Evolutionary conservation across 73 alveolate genomes (phyloP), one percentile per base, ranked within the genome.

Genomic region (Durusdinium trenchii): DNA sequence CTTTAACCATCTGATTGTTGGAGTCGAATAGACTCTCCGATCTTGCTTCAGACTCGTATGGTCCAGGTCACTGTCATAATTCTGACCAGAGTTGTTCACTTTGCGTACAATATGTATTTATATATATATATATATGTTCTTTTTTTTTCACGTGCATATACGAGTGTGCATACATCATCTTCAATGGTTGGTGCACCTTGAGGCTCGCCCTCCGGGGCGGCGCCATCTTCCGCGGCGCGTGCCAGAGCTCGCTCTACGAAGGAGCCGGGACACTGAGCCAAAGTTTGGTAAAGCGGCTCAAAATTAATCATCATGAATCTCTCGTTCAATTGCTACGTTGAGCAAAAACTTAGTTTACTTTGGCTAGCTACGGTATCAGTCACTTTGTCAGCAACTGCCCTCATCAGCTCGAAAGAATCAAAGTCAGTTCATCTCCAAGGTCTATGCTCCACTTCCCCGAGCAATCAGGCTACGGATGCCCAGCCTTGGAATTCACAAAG

Each of bases 201-300:
- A 76, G 86, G 87, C 60, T 16, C 38, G 87, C 87, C 61, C 87
- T 76, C 62, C 62, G 87, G 60, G 45, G 73, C n/a, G 73, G 87
- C 87, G 61, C 87, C 87, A 76, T 76, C 69, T 57, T 71, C 43
- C 38, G 79, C 20, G 79, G 14, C 45, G 35, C 30, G 79, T 30
- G 45, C n/a, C 16, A 67, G 9, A 62, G 76, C 76, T 5, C 43
- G 32, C 43, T 40, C 76, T 62, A 36, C 84, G 84, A 38, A 12
- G 6, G 84, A 73, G 9, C 35, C 32, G 23, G 23, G 32, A 12
- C 32, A n/a, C 84, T 51, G 84, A 38, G 20, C 84, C 12, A 32
- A 32, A 60, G 73, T 32, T 32, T 32, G 69, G 23, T 16, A 57
- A 57, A 60, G 73, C n/a, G 73, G 73, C 73, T 16, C 12, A 57